Evolutionary conservation across 352 stramenopile species (phyloP), one percentile per base, ranked within the genome.

Genomic region (Hyaloperonospora brassicae): DNA sequence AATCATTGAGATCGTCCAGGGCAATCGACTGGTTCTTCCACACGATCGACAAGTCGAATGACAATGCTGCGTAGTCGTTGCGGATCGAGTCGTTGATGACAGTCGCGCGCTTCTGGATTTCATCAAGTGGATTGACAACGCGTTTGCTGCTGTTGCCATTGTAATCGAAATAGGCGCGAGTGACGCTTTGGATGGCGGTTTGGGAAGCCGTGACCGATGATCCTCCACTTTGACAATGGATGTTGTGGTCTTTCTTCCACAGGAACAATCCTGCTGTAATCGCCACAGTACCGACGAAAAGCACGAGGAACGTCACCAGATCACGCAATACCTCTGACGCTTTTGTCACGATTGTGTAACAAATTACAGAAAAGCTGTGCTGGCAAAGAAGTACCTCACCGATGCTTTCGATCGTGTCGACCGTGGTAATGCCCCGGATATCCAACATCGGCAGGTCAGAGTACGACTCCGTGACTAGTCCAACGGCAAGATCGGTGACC

Each of bases 381-480:
- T 67, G 59, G 45, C 76, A 79, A 14, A 55, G 55, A 27, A 89
- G 59, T 2, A 86, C 47, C 38, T 70, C 68, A 54, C 74, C 84
- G 1, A 75, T 40, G 54, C 70, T 73, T 52, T 62, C 73, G 50
- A 74, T 55, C 4, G 50, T 70, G 25, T 76, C 70, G 31, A 78
- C 70, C 12, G 71, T 62, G 8, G 66, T 61, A 31, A 76, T 62
- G 22, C 72, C 77, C 27, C 75, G 69, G n/a, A 85, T 77, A 39
- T 88, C 77, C 22, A 88, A 56, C 24, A 66, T 60, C 2, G 66
- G 59, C 36, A 88, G 54, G 31, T 73, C 66, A 13, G 69, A 72
- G 46, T 84, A 88, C 41, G 77, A 88, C 43, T 88, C 73, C 0
- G 73, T 84, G 30, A 84, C 67, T 22, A 88, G 54, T 9, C 59